These are phyloP conservation scores for Brassica cretica DNA, from an alignment of 345 rosid genomes.

Conservation along the genomic window DNA sequence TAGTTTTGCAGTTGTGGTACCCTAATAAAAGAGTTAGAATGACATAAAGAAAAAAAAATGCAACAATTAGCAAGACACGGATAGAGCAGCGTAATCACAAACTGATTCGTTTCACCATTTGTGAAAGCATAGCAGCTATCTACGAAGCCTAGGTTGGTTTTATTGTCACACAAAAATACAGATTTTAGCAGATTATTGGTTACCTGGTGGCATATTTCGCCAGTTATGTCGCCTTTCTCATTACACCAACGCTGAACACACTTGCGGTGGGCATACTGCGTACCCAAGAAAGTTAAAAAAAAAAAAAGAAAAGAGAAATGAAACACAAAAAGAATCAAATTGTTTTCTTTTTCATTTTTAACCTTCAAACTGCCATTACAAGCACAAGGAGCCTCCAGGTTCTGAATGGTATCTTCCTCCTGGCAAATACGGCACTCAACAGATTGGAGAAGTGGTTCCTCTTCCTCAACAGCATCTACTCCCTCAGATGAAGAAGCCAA, in stretches of 20 bases:
- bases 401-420: constrained; percentile 78
- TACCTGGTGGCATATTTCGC: constrained; percentile 98
- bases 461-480: constrained; percentile 41
- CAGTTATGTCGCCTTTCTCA: constrained; percentile 87
- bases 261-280: constrained; percentile 50
- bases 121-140: not conserved
- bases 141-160: not conserved
- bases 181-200: not conserved
- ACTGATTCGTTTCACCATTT: not conserved
- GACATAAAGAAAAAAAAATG: not conserved
- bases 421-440: constrained; percentile 97
- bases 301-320: not conserved
- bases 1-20: not conserved
- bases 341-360: not conserved
- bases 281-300: not conserved
- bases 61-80: not conserved
- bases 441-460: constrained; percentile 65
- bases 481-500: constrained; percentile 33
- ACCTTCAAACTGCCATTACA: constrained; percentile 99
- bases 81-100: not conserved
- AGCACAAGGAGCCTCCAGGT: constrained; percentile 87
- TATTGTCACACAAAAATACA: not conserved
- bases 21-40: not conserved
- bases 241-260: constrained; percentile 98
- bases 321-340: not conserved